Percentiles rank a stretch among this genome's conserved stretches.
Conservation (phyloP, 1,284 basidiomycete species). For the Xerocomus amazonicus region DNA sequence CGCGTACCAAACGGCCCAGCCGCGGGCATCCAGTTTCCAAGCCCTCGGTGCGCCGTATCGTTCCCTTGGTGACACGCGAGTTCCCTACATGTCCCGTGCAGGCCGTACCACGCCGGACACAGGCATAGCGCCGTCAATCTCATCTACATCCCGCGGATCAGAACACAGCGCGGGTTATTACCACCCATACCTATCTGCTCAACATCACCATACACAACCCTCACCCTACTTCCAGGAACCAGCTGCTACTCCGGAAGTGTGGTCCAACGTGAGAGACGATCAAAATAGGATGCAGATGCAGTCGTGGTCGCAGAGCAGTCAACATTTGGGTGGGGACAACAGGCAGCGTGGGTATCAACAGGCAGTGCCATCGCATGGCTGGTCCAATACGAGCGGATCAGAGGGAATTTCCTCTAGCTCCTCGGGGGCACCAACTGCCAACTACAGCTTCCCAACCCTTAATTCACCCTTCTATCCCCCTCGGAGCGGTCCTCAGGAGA, state of each 20-base stretch:
- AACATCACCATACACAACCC: slow-evolving; percentile 26
- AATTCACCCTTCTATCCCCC: slow-evolving; percentile 46
- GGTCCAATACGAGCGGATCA: slow-evolving; percentile 21
- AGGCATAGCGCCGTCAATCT: slow-evolving; percentile 16
- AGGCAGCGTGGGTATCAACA: slow-evolving; percentile 32
- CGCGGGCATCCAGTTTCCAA: slow-evolving; percentile 28
- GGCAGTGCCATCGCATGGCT: slow-evolving; percentile 25
- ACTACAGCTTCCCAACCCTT: slow-evolving; percentile 36
- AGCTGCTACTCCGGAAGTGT: slow-evolving; percentile 17
- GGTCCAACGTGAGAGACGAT: slow-evolving; percentile 27
- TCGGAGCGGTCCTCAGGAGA: slow-evolving; percentile 25
- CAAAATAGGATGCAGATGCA: slow-evolving; percentile 20
- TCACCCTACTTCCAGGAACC: slow-evolving; percentile 28
- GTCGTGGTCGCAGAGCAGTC: slow-evolving; percentile 27
- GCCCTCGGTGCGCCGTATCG: slow-evolving; percentile 24
- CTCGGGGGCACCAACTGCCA: slow-evolving; percentile 19
- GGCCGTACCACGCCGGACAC: slow-evolving; percentile 29
- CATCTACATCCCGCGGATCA: slow-evolving; percentile 27
- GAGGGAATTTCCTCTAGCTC: slow-evolving; percentile 22
- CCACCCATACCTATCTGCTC: slow-evolving; percentile 24
- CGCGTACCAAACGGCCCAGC: slow-evolving; percentile 15
- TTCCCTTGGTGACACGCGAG: slow-evolving; percentile 28
- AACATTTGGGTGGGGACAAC: slow-evolving; percentile 24
- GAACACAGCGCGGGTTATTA: slow-evolving; percentile 26
- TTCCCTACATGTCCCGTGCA: slow-evolving; percentile 29